These are phyloP conservation scores for Lentinula sp. DNA, from an alignment of 768 basidiomycete genomes.

Conservation along the genomic window DNA sequence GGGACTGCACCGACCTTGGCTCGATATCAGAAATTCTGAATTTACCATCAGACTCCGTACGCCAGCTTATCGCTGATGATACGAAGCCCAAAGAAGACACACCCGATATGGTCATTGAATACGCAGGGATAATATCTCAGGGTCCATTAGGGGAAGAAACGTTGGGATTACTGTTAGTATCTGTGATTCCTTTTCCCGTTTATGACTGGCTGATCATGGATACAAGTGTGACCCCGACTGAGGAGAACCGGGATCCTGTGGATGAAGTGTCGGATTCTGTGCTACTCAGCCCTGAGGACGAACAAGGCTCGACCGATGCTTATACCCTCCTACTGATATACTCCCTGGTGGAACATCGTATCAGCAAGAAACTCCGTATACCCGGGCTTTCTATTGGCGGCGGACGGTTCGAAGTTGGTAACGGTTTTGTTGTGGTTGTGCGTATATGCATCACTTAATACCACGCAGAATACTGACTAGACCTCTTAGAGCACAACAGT, in stretches of 20 bases:
- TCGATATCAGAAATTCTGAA: conserved; percentile 50
- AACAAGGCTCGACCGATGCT: background rate
- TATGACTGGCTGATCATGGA: background rate
- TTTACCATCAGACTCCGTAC: conserved; percentile 16
- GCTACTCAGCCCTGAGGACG: background rate
- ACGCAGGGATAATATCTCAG: conserved; percentile 1
- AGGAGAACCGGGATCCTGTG: background rate
- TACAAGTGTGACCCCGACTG: conserved; percentile 4
- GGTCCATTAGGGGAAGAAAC: background rate
- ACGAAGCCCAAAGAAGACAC: background rate
- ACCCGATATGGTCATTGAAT: background rate
- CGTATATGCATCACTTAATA: conserved; percentile 16
- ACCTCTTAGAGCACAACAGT: conserved; percentile 46
- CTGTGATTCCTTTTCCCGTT: background rate
- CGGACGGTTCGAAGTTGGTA: conserved; percentile 35
- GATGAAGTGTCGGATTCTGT: conserved; percentile 5
- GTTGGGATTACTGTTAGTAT: conserved; percentile 2
- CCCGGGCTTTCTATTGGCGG: conserved; percentile 27
- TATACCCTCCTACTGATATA: background rate
- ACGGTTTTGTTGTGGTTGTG: conserved; percentile 52
- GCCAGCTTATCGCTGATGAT: background rate
- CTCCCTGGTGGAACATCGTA: background rate
- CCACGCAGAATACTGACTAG: background rate
- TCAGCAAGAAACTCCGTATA: conserved; percentile 32
- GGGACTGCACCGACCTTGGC: conserved; percentile 49